These are phyloP conservation scores for Xylariomycetidae sp. DNA, from an alignment of 2,329 filamentous ascomycete species.

Conservation along the genomic window DNA sequence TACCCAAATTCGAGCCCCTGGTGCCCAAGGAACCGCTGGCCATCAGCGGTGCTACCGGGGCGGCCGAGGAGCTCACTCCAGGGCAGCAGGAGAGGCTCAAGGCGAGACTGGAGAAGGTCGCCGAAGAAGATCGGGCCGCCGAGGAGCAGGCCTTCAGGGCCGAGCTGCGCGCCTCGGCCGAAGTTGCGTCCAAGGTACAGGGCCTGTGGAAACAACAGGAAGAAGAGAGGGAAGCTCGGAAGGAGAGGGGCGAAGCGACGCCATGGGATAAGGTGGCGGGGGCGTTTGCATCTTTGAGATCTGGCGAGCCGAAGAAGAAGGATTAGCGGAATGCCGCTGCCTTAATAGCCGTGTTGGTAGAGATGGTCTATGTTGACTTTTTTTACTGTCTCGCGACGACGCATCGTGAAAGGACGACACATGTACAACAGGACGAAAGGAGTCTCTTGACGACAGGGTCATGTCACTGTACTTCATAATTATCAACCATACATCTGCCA, in stretches of 20 bases:
- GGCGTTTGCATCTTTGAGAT: no score
- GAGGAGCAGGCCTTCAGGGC: slow-evolving; percentile 62
- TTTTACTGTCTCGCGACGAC: no score
- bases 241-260: slow-evolving; percentile 49
- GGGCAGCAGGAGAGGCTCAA: slow-evolving; percentile 49
- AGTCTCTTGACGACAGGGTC: slow-evolving; percentile 1
- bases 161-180: slow-evolving; percentile 56
- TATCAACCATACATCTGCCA: no score
- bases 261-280: slow-evolving; percentile 35
- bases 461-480: no score
- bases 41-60: no score
- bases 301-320: slow-evolving; percentile 15
- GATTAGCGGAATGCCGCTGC: no score
- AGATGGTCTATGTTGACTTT: no score
- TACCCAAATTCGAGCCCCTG: slow-evolving; percentile 56
- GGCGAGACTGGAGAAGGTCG: slow-evolving; percentile 53
- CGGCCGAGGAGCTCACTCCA: slow-evolving; percentile 29
- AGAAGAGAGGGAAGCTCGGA: slow-evolving; percentile 48
- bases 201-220: slow-evolving; percentile 53
- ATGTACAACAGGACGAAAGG: slow-evolving; percentile 1
- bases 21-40: slow-evolving; percentile 32
- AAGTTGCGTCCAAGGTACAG: slow-evolving; percentile 53
- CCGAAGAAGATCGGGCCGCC: slow-evolving; percentile 52
- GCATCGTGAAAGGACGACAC: slow-evolving; percentile 2
- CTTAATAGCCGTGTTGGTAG: no score